Evolutionary conservation across 169 alveolate species (phyloP), one percentile per base, ranked within the genome.

Genomic region (Plasmodium falciparum): DNA sequence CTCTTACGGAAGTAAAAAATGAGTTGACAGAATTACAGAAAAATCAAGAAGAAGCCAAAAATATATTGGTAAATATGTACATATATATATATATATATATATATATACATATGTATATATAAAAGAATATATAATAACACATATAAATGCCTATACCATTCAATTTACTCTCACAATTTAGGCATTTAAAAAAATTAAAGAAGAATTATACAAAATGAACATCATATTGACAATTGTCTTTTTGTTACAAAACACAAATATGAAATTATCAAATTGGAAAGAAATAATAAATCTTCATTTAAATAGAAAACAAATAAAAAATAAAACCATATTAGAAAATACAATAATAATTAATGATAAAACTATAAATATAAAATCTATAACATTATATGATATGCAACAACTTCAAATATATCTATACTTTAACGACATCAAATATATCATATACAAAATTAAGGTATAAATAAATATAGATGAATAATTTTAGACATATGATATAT

Each of bases 391-490:
- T 29, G 91, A 62, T 58, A 39, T 83, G 66, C 58, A 83, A 26
- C 85, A 83, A 73, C 47, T 83, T 20, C 69, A 83, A 56, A 83
- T 83, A 26, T 83, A 83, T 58, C 26, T 83, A 45, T 54, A 69
- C 29, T 83, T 83, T 69, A 83, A 83, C 43, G 83, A 67, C 24
- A 83, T 83, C 56, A 83, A 83, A 33, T 83, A 83, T 49, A 83
- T 83, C 58, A 83, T 83, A 67, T 83, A 83, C 43, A 83, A 83
- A 83, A 83, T 83, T 69, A 83, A 83, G 83, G 91, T 83, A 49
- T n/a, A 33, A 22, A 29, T 4, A 62, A 9, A 22, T 11, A 22
- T 47, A 17, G 6, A 29, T 0, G 11, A 47, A 7, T 5, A 39
- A 0, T 5, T 39, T 33, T 5, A 33, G 9, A 33, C 9, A 5